Evolutionary conservation across 805 yeast genomes (phyloP).

Genomic region (Metschnikowia lachancei): DNA sequence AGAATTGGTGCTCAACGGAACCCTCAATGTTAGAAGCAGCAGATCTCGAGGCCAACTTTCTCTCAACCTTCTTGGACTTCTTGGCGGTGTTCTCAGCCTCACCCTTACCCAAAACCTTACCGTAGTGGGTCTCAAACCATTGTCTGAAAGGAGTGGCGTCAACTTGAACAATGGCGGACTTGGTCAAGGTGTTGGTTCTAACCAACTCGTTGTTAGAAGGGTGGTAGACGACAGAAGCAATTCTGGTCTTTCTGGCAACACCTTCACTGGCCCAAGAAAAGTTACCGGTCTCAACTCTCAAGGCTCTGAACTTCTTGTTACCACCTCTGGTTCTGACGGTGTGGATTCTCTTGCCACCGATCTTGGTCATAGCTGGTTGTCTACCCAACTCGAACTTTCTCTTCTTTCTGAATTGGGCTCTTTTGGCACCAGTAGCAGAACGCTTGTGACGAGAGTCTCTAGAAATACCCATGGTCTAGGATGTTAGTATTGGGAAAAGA

Average conservation of each 20-base stretch:
- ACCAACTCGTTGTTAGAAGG: conserved; percentile 99
- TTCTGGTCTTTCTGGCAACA: conserved; percentile 97
- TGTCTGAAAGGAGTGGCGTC: conserved; percentile 99
- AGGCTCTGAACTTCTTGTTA: conserved; percentile 99
- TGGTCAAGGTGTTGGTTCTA: conserved; percentile 99
- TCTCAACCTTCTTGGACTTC: conserved; percentile 77
- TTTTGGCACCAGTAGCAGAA: conserved; percentile 99
- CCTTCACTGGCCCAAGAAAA: conserved; percentile 99
- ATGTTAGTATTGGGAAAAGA: conserved; percentile 13
- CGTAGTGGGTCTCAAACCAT: conserved; percentile 99
- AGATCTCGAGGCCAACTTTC: conserved; percentile 93
- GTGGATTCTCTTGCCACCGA: conserved; percentile 98
- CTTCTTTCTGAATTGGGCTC: conserved; percentile 99
- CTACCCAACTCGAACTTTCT: conserved; percentile 99
- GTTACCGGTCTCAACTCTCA: conserved; percentile 98
- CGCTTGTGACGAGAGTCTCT: conserved; percentile 99
- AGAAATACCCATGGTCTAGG: conserved; percentile 93
- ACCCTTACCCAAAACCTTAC: conserved; percentile 84
- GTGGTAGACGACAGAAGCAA: conserved; percentile 96
- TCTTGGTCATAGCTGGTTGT: conserved; percentile 99
- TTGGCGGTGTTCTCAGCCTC: conserved; percentile 50
- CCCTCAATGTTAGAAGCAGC: conserved; percentile 78
- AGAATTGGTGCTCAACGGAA: conserved; percentile 94
- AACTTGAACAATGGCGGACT: conserved; percentile 97
- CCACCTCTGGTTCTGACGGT: conserved; percentile 99